A percentile compares a stretch with the other conserved stretches of the same genome.
Evolutionary conservation across 257 asterid genomes (phyloP).

Genomic region (Misopates orontium): DNA sequence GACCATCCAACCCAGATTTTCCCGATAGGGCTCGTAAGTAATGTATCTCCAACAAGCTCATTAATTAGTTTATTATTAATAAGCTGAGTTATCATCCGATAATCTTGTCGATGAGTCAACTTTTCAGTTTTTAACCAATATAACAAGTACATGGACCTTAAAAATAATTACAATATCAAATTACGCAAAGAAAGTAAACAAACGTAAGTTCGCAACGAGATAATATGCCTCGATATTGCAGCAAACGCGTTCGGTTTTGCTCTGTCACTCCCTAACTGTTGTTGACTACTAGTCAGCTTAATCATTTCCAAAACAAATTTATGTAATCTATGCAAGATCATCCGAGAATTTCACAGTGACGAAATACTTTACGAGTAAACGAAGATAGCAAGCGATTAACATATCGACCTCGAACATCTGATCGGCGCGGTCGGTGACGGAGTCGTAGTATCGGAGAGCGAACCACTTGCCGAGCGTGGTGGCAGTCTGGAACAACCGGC

Average conservation of each 20-base stretch:
- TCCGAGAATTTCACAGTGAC: no score
- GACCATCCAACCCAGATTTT: slow-evolving; percentile 1
- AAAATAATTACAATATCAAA: no score
- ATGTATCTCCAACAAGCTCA: slow-evolving; percentile 4
- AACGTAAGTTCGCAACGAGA: no score
- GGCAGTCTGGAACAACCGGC: slow-evolving; percentile 74
- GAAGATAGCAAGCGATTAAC: background rate
- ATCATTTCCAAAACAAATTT: background rate
- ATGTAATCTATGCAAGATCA: no score
- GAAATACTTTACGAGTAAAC: no score
- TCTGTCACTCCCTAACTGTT: no score
- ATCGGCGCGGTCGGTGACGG: slow-evolving; percentile 65
- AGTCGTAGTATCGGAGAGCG: slow-evolving; percentile 76
- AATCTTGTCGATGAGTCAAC: background rate
- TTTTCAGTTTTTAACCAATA: no score
- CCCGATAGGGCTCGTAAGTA: background rate
- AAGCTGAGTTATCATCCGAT: background rate
- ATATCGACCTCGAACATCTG: slow-evolving; percentile 73
- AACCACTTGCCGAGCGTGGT: slow-evolving; percentile 90
- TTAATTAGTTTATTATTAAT: background rate
- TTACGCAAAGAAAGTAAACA: no score
- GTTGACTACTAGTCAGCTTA: no score
- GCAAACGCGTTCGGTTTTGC: no score
- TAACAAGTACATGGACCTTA: background rate
- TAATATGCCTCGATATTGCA: no score